Evolutionary conservation across 1,284 basidiomycete species (phyloP).

Genomic region (Heimioporus punctisporus): DNA sequence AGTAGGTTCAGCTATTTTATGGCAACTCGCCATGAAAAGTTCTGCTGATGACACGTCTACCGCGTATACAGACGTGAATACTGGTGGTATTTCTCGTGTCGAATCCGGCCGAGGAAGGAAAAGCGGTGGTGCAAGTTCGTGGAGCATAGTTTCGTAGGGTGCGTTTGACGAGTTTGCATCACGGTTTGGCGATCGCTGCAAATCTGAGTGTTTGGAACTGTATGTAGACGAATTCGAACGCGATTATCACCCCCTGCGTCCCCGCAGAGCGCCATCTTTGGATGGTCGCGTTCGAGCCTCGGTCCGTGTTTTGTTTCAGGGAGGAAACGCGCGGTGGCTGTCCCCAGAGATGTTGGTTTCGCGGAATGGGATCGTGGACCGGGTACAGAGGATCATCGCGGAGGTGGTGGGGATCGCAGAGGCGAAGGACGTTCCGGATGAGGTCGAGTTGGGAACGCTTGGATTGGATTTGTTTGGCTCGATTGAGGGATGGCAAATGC

Average conservation of each 20-base stretch:
- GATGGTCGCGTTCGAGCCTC: too few species aligned
- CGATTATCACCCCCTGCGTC: too few species aligned
- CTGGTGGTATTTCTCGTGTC: constrained; percentile 90
- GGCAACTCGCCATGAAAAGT: constrained; percentile 81
- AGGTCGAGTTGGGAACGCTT: constrained; percentile 46
- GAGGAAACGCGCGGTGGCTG: too few species aligned
- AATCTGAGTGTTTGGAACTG: constrained; percentile 14
- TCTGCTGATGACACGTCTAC: constrained; percentile 93
- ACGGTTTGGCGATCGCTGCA: constrained; percentile 41
- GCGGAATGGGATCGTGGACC: neutral
- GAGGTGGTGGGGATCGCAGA: constrained; percentile 47
- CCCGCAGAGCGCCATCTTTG: too few species aligned
- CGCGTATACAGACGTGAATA: constrained; percentile 61
- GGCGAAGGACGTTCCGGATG: constrained; percentile 40
- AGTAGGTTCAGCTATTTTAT: too few species aligned
- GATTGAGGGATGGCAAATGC: constrained; percentile 53
- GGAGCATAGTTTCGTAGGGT: constrained; percentile 60
- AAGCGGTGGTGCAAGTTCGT: constrained; percentile 54
- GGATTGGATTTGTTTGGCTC: constrained; percentile 67
- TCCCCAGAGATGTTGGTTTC: too few species aligned
- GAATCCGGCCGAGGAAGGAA: constrained; percentile 43
- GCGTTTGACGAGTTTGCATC: constrained; percentile 47
- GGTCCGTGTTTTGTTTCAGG: too few species aligned
- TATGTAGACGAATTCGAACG: constrained; percentile 27
- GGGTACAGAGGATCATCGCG: constrained; percentile 37